These are phyloP conservation scores for Talaromyces sp. DNA, from an alignment of 2,329 filamentous ascomycete genomes.

Conservation along the genomic window DNA sequence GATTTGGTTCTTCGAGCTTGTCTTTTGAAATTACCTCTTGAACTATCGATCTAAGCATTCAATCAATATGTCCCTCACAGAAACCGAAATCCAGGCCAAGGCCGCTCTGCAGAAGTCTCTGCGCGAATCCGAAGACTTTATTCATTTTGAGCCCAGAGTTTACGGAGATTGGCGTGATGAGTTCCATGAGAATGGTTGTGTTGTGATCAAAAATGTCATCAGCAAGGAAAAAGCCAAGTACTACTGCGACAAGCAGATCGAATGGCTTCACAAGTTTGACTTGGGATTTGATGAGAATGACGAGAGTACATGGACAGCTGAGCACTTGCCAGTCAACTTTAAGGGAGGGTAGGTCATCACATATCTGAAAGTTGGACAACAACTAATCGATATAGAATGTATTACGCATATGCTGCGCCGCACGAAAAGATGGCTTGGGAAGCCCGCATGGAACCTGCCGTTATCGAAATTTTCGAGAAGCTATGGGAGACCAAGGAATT, in stretches of 20 bases:
- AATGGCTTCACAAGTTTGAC: conserved; percentile 40
- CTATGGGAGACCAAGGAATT: conserved; percentile 28
- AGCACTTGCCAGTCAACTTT: conserved; percentile 39
- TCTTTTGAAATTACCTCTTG: background rate
- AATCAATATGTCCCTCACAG: conserved; percentile 6
- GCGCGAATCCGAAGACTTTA: conserved; percentile 6
- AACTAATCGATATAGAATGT: background rate
- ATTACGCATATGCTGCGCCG: conserved; percentile 8
- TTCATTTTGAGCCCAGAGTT: conserved; percentile 11
- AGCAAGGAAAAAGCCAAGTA: conserved; percentile 32
- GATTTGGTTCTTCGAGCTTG: background rate
- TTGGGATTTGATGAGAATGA: conserved; percentile 37
- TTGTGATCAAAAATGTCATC: conserved; percentile 38
- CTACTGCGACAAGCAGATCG: conserved; percentile 35
- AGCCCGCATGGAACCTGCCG: conserved; percentile 25
- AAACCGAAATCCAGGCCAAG: conserved; percentile 7
- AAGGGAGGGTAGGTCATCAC: conserved; percentile 36
- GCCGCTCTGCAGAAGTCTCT: conserved; percentile 5
- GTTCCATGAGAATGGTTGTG: conserved; percentile 38
- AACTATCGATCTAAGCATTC: background rate
- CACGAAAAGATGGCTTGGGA: conserved; percentile 25
- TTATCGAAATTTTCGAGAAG: conserved; percentile 35
- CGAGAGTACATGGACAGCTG: conserved; percentile 36
- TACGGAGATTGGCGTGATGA: conserved; percentile 39
- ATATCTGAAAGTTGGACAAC: background rate